Base-by-base conservation (phyloP, 345 rosid genomes). In the Syzygium jambos region DNA sequence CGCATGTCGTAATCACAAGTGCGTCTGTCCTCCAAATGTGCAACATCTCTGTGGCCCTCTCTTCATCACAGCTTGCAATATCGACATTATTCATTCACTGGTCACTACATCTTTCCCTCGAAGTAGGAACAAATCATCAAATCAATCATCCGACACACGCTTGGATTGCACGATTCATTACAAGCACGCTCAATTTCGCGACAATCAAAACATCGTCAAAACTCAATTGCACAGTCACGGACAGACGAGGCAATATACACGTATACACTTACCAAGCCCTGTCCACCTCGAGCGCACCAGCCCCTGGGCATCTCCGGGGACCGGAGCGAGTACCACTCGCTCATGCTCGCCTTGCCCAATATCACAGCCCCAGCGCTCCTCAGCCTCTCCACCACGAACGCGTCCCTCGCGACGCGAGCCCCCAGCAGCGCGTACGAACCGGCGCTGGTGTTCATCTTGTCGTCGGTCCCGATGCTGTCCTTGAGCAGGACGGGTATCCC, bases 401-500 rank as follows among this genome's bases (percentile, higher is more conserved):
- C 91, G 56, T 90, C 91, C 63, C 92, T 84, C 25, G 90, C 84
- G 83, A 84, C 94, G 56, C 61, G 80, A 5, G 93, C 89, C 15
- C 91, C 94, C 52, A 91, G 41, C 86, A 92, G 85, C 23, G 94
- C 93, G 73, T 87, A 89, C 25, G 94, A 91, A 17, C 93, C 94
- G 17, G 88, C 85, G 55, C 87, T 89, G 15, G 89, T 88, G 86
- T 90, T 91, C 88, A 88, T 57, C 87, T 41, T 78, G 77, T 91
- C 90, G 41, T 80, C 87, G 15, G 91, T 90, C 34, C 63, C 91
- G 23, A 90, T 87, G 30, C 87, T 84, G 87, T 93, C 94, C 91
- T 93, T 93, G 4, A 93, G 84, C 88, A 93, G 85, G 86, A 93
- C 87, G 25, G 94, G 93, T 46, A 93, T 89, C 34, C 94, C 94